These are phyloP conservation scores for Neurospora tetrasperma DNA, from an alignment of 495 filamentous ascomycete species.

Conservation along the genomic window DNA sequence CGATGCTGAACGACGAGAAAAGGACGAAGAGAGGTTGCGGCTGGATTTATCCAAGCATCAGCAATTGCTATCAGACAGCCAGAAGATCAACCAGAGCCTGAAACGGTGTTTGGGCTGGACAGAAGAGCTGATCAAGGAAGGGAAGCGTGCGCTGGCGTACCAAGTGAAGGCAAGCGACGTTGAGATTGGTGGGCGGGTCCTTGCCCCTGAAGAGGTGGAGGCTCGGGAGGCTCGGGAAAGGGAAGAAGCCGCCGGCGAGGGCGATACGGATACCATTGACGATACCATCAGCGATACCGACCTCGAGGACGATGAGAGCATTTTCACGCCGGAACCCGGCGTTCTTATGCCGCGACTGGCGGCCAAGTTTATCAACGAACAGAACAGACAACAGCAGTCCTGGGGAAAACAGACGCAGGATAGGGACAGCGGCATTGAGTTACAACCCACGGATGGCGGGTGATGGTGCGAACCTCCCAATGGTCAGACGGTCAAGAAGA, in stretches of 20 bases:
- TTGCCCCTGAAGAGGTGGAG: constrained; percentile 40
- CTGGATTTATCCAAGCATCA: constrained; percentile 84
- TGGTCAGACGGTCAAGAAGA: constrained; percentile 1
- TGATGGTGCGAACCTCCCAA: constrained; percentile 8
- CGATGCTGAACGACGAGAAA: constrained; percentile 36
- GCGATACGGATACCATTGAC: not conserved
- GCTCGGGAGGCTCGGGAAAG: constrained; percentile 38
- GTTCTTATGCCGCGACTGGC: constrained; percentile 5
- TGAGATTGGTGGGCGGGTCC: constrained; percentile 71
- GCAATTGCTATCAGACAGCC: constrained; percentile 73
- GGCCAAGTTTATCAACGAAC: constrained; percentile 1
- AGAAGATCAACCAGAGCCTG: constrained; percentile 88
- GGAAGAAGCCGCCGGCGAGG: constrained; percentile 41
- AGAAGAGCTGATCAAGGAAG: constrained; percentile 81
- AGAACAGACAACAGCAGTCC: not conserved
- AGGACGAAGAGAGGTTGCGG: constrained; percentile 68
- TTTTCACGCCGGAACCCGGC: constrained; percentile 14
- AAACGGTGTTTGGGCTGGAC: constrained; percentile 79
- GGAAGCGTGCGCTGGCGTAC: constrained; percentile 76
- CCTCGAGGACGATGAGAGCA: constrained; percentile 17
- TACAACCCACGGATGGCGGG: constrained; percentile 26
- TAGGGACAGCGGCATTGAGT: constrained; percentile 44
- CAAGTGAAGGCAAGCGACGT: constrained; percentile 64
- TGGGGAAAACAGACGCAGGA: constrained; percentile 35
- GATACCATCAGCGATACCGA: constrained; percentile 9